Evolutionary conservation across 2,329 filamentous ascomycete genomes (phyloP), one percentile per base, ranked within the genome.

Genomic region (Cladosporium sp.): DNA sequence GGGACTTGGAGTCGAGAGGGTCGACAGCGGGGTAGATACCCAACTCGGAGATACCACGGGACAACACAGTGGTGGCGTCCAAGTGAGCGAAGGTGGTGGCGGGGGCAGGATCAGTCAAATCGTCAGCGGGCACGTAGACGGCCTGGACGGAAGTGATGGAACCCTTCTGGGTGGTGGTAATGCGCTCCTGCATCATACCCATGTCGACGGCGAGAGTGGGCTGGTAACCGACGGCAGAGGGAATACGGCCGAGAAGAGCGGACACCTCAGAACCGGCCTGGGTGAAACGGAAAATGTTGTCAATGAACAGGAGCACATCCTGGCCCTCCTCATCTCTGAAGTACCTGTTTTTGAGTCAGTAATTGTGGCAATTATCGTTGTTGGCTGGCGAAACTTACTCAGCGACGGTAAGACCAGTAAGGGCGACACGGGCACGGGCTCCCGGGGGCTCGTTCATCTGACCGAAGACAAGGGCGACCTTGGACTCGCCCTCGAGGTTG

Each of bases 371-470:
- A 54, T 54, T 2, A 26, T 28, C 32, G 13, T 57, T 36, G 2
- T 10, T 30, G 54, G n/a, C 10, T 64, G 14, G 18, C 39, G 13
- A 30, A 51, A 43, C 54, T 57, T 39, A 57, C 54, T 65, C 53
- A 66, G 58, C 56, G 32, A 62, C 48, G 32, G 59, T 62, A 30
- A 62, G 76, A 84, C 93, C 94, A 81, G 95, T 99, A 79, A 99
- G 90, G 77, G 95, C 95, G 78, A 99, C 95, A 96, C 95, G 94
- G 80, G 95, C 95, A 93, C 95, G 95, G 79, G 95, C 95, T 88
- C 95, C 95, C 71, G 95, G 95, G 81, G 95, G 95, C 87, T 99
- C 95, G 89, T 99, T 99, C 95, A 99, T 99, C 88, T 99, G 95
- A 88, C 95, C 95, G 86, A 99, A 99, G 75, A 99, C 95, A 75